Base-by-base conservation (phyloP, 2,329 filamentous ascomycete genomes). In the Aspergillus alliaceus region DNA sequence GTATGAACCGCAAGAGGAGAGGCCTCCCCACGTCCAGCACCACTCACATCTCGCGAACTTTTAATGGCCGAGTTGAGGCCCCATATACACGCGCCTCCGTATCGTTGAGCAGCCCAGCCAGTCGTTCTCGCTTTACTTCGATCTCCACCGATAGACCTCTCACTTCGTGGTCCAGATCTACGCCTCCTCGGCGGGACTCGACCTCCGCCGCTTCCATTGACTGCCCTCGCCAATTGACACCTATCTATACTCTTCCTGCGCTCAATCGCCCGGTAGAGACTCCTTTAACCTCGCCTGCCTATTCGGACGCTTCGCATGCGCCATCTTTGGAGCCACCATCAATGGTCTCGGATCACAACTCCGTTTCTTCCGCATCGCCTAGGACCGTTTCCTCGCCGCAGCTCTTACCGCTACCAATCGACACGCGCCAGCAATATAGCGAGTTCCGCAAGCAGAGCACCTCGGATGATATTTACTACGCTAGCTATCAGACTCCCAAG, bases 1-100 rank as follows among this genome's bases (percentile, higher is more conserved):
- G 89, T 72, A 90, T 93, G 83, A 96, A 96, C 78, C 86, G 92
- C 68, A 83, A 89, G 68, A 83, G 80, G 69, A 79, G 86, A 63
- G 73, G 80, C 52, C 71, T 77, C 34, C 65, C 68, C 11, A 66
- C 64, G 20, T 61, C 69, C 40, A 67, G 59, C 44, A 77, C 60
- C 74, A 79, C 72, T 62, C 64, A 59, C 59, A 53, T 62, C 55
- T 65, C 72, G 53, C 66, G 75, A 65, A 69, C 73, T 51, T 69
- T 62, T 59, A 65, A 67, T 57, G 72, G 75, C 60, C 71, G 74
- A 27, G 66, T 77, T 47, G 74, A 76, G 57, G 64, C 74, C 15
- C 73, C 74, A n/a, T 77, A 76, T 59, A 61, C 64, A 24, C 69
- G 69, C 51, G 64, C 69, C 37, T 74, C 72, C 3, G 59, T 69